Evolutionary conservation across 345 rosid genomes (phyloP).

Genomic region (Trapa incisa): DNA sequence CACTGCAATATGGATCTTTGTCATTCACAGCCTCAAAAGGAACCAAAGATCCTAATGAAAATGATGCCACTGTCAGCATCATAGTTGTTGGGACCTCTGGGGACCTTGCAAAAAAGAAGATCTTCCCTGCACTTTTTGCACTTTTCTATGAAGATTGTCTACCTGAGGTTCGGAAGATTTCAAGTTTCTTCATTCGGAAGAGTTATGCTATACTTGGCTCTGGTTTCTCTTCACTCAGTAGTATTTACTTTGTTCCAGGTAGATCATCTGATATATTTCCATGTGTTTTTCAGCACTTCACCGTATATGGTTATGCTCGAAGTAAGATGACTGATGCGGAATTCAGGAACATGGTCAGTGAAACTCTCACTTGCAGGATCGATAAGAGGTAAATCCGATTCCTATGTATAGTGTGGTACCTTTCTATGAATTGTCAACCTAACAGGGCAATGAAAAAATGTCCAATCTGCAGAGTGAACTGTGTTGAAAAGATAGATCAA

Average conservation of each 20-base stretch:
- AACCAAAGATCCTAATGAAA: constrained; percentile 24
- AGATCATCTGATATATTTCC: not conserved
- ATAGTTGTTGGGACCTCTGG: constrained; percentile 95
- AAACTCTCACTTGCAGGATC: constrained; percentile 81
- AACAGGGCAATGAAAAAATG: not conserved
- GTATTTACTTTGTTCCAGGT: not conserved
- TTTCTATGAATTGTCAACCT: not conserved
- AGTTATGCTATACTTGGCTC: constrained; percentile 41
- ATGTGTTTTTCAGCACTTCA: constrained; percentile 53
- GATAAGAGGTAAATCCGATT: constrained; percentile 53
- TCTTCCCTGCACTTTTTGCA: constrained; percentile 91
- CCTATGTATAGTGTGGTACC: not conserved
- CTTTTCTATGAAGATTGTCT: constrained; percentile 83
- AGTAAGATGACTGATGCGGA: constrained; percentile 93
- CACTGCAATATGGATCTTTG: constrained; percentile 33
- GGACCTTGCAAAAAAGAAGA: constrained; percentile 99
- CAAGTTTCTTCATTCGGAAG: constrained; percentile 22
- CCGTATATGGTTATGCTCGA: constrained; percentile 80
- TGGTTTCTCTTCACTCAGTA: constrained; percentile 10
- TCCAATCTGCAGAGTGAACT: constrained; percentile 43
- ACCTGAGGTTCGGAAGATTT: constrained; percentile 43
- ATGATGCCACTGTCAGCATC: constrained; percentile 64
- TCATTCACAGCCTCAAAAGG: constrained; percentile 26
- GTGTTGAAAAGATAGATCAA: constrained; percentile 78
- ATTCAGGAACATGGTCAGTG: constrained; percentile 84